Evolutionary conservation across 2,329 filamentous ascomycete genomes (phyloP).

Genomic region (Phyllosticta citriasiana): DNA sequence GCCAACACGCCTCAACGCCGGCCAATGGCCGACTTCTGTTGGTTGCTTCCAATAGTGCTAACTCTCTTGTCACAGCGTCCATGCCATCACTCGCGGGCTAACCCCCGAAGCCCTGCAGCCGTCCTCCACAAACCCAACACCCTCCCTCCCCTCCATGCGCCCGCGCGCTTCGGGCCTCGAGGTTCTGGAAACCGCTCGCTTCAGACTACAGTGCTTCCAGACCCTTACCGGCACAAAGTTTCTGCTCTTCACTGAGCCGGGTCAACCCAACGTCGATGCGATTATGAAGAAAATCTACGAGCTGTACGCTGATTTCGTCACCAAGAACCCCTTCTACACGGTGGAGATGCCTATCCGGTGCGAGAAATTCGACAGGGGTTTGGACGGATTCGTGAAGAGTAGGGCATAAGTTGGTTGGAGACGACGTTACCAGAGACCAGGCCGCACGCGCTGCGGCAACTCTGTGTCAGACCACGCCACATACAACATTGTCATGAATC

Average conservation of each 20-base stretch:
- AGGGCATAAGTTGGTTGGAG: slow-evolving; percentile 1
- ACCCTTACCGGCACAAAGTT: slow-evolving; percentile 94
- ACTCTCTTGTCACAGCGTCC: slow-evolving; percentile 38
- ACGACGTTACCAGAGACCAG: not conserved
- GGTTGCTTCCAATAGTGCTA: not conserved
- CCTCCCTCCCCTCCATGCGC: slow-evolving; percentile 19
- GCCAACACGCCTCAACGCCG: slow-evolving; percentile 13
- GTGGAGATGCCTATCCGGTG: slow-evolving; percentile 95
- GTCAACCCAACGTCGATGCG: slow-evolving; percentile 77
- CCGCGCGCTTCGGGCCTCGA: slow-evolving; percentile 64
- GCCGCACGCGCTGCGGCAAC: not conserved
- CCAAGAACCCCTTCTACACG: slow-evolving; percentile 99
- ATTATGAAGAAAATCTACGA: slow-evolving; percentile 84
- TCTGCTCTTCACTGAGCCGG: slow-evolving; percentile 82
- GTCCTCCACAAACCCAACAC: slow-evolving; percentile 5
- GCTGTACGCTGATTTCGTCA: slow-evolving; percentile 91
- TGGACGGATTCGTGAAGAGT: slow-evolving; percentile 65
- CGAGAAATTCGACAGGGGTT: slow-evolving; percentile 84
- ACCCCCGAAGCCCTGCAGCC: slow-evolving; percentile 26
- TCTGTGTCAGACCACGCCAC: not conserved
- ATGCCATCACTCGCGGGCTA: slow-evolving; percentile 52
- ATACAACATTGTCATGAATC: not conserved
- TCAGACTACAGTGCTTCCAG: slow-evolving; percentile 91
- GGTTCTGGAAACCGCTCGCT: slow-evolving; percentile 86
- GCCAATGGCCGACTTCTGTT: not conserved